A percentile compares a stretch with the other conserved stretches of the same genome.
Evolutionary conservation across 768 basidiomycete genomes (phyloP).

Genomic region (Baorangia bicolor): DNA sequence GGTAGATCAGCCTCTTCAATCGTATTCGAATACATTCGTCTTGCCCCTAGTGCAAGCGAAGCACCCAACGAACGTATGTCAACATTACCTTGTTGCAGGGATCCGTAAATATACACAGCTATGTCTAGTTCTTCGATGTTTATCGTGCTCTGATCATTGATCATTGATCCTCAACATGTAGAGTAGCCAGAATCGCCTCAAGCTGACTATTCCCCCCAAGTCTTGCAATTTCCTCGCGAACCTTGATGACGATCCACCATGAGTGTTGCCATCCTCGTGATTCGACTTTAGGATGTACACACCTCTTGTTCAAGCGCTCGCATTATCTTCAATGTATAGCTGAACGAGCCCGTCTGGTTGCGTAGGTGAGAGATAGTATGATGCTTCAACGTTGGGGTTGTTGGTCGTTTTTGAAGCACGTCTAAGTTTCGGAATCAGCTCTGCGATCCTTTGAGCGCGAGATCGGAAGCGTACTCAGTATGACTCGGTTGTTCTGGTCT

Average conservation of each 20-base stretch:
- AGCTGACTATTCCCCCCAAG: slow-evolving; percentile 77
- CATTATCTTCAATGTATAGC: slow-evolving; percentile 77
- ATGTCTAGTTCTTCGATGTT: not conserved
- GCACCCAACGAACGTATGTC: not conserved
- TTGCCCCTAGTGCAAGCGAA: not conserved
- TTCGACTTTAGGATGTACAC: not conserved
- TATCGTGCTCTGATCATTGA: not conserved
- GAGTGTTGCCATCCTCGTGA: not conserved
- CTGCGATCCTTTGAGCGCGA: not conserved
- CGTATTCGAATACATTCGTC: no score
- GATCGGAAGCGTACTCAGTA: slow-evolving; percentile 65
- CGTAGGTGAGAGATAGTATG: slow-evolving; percentile 82
- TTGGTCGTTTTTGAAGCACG: slow-evolving; percentile 88
- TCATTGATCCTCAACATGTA: slow-evolving; percentile 45
- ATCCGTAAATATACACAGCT: no score
- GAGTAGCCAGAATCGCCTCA: slow-evolving; percentile 52
- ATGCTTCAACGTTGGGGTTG: slow-evolving; percentile 76
- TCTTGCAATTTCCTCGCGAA: slow-evolving; percentile 61
- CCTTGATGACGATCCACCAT: slow-evolving; percentile 22
- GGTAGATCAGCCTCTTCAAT: no score
- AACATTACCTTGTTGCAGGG: not conserved
- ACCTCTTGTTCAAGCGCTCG: slow-evolving; percentile 60
- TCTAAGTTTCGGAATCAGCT: slow-evolving; percentile 44
- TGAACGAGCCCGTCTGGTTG: slow-evolving; percentile 76
- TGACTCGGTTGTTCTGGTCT: slow-evolving; percentile 71